Evolutionary conservation across 2,329 filamentous ascomycete species (phyloP), one percentile per base, ranked within the genome.

Genomic region (Volutella citrinella): DNA sequence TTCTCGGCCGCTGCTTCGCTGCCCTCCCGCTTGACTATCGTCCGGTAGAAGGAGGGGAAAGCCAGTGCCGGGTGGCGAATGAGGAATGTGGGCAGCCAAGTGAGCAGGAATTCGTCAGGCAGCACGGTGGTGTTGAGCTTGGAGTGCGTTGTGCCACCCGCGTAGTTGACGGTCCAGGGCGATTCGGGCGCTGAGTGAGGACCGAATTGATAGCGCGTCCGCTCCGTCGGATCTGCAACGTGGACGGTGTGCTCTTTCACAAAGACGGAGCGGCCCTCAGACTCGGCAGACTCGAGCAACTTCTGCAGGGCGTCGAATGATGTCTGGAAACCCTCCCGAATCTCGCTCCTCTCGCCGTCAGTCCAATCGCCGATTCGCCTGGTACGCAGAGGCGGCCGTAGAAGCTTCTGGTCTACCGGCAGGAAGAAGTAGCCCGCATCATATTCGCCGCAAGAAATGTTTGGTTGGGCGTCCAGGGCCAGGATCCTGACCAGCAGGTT

Each of bases 271-370:
- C 48, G 42, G 0, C 32, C 39, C 13, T 48, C 34, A 7, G 27
- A n/a, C 14, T 48, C 38, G 8, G 45, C 39, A 10, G 42, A 34
- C 6, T 18, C 13, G 20, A 48, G 27, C 10, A 46, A 23, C 5
- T 48, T 32, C 11, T 41, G 35, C 11, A 48, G 38, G 4, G n/a
- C 34, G 13, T 43, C 28, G 1, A 34, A 95, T 69, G 0, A 74
- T 85, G 56, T 84, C 94, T 3, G 89, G 89, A 46, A 87, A 88
- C 15, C 90, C 79, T 19, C 60, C 61, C 3, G 77, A 78, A 38
- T 7, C 0, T 12, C 18, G 2, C 10, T 24, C 4, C 15, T 25
- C 8, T 48, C 45, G 5, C 48, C 42, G 1, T 41, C 34, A 1
- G 42, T 48, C 45, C 45, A 48, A 6, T 12, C 17, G 4, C 40